A percentile compares a stretch with the other conserved stretches of the same genome.
These are phyloP conservation scores for Trichosanthes cucumerina DNA, from an alignment of 306 rosid species.

Conservation along the genomic window DNA sequence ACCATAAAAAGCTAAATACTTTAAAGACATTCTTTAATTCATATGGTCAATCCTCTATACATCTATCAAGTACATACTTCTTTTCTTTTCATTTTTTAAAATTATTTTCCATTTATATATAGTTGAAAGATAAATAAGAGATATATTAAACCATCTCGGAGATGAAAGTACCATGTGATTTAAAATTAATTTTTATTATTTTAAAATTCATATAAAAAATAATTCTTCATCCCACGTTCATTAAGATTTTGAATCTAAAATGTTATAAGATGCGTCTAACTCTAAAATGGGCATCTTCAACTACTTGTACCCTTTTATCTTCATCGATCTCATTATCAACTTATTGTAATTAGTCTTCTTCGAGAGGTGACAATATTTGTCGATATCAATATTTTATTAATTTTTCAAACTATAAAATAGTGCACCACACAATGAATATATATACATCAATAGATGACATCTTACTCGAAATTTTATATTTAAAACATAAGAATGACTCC, in stretches of 20 bases:
- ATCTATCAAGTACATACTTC: neutral
- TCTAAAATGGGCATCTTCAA: too few species aligned
- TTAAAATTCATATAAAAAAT: neutral
- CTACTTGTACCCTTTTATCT: too few species aligned
- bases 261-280: too few species aligned
- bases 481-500: neutral
- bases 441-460: too few species aligned
- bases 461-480: too few species aligned
- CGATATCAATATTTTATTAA: too few species aligned
- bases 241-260: too few species aligned
- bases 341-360: too few species aligned
- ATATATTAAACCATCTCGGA: neutral
- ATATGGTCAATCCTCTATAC: constrained; percentile 3
- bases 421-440: too few species aligned
- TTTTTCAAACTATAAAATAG: too few species aligned
- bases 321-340: too few species aligned
- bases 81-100: neutral
- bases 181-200: neutral
- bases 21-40: neutral
- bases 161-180: neutral
- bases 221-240: neutral
- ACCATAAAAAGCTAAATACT: neutral
- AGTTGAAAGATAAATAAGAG: neutral
- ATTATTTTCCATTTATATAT: neutral
- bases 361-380: too few species aligned